Evolutionary conservation across 140 eudicot genomes (phyloP), one percentile per base, ranked within the genome.

Genomic region (Senecio squalidus): DNA sequence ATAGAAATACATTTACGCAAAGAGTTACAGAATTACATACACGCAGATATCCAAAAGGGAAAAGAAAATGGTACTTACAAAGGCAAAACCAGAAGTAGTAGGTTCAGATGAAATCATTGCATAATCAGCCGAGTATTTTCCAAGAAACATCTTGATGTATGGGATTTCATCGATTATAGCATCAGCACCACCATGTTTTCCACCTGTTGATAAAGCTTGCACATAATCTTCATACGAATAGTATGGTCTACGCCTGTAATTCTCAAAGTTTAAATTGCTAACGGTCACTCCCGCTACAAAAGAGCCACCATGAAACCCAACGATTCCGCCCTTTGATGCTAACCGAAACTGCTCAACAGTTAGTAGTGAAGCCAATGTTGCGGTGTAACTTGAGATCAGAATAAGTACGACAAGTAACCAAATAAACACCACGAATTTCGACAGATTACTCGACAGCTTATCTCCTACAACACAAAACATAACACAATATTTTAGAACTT

Each of bases 111-210:
- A 5, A 30, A 30, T 30, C 36, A 30, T 30, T 5, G 36, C 36
- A 30, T 30, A 30, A 30, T 30, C 36, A 30, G 36, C 36, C 8
- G 36, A 30, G 36, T 0, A 58, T 48, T 25, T 45, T 6, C 71
- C 64, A 14, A 67, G 54, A 22, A 77, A 67, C 57, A 53, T 52
- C 61, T 69, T 68, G n/a, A 78, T 40, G 46, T 73, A 78, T 9
- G 84, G 84, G 9, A 78, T 26, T 20, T 78, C 84, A 52, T 73
- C 74, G 20, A 73, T 8, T 33, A 78, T 65, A 34, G 77, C 84
- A 34, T 36, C 67, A 24, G 55, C 84, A 1, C 69, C 80, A 1
- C 80, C 84, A 14, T 73, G 52, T 38, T 65, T 64, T 44, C 67
- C 67, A 29, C 56, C 67, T 61, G 28, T 61, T 18, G 73, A 30